These are phyloP conservation scores for Leptographium flavum DNA, from an alignment of 2,329 filamentous ascomycete genomes.

Conservation along the genomic window DNA sequence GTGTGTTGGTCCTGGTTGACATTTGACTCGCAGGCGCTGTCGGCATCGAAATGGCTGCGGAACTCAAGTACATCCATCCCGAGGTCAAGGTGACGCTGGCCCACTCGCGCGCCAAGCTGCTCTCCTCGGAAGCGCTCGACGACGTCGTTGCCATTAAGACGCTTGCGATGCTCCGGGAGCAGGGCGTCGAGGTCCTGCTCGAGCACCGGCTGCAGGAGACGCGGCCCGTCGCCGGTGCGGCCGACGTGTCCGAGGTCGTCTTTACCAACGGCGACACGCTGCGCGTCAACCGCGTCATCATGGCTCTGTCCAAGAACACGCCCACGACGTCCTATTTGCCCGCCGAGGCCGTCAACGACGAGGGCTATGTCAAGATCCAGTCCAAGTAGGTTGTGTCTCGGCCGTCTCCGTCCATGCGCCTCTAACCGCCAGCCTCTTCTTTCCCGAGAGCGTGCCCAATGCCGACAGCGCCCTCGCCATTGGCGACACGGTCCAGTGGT, in stretches of 20 bases:
- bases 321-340: constrained; percentile 53
- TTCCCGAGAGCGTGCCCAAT: constrained; percentile 40
- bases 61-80: constrained; percentile 56
- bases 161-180: constrained; percentile 41
- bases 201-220: constrained; percentile 40
- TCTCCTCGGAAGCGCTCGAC: constrained; percentile 60
- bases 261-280: constrained; percentile 48
- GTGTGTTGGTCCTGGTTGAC: not conserved
- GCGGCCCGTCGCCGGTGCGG: constrained; percentile 26
- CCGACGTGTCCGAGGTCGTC: constrained; percentile 30
- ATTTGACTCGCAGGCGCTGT: not conserved
- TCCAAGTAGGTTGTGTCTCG: constrained; percentile 24
- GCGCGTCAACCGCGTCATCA: constrained; percentile 49
- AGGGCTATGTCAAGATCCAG: constrained; percentile 52
- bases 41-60: constrained; percentile 46
- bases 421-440: constrained; percentile 31
- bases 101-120: constrained; percentile 54
- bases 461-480: constrained; percentile 48
- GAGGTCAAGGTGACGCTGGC: constrained; percentile 54
- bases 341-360: constrained; percentile 37
- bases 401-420: not conserved
- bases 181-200: constrained; percentile 51
- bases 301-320: constrained; percentile 49
- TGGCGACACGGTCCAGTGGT: constrained; percentile 58
- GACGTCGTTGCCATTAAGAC: constrained; percentile 53